Percentiles rank a stretch among this genome's conserved stretches.
phyloP scores from a whole-genome alignment of 768 basidiomycete genomes.

The Aureoboletus auriporus region DNA sequence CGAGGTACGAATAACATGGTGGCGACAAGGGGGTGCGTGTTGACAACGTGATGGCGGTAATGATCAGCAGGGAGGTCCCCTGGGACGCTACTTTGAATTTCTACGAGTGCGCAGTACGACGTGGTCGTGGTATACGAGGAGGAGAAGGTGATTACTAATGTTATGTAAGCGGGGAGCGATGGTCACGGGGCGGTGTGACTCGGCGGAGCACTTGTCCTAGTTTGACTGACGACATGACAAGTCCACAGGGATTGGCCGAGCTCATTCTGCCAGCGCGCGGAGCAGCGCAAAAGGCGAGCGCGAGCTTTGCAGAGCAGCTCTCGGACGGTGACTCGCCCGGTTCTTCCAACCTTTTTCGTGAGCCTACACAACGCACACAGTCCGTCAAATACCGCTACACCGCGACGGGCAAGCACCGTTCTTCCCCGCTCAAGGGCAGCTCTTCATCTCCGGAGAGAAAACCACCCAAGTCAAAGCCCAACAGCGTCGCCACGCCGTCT shows the following conservation, averaged over 20 bases:
- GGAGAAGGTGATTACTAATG: background rate
- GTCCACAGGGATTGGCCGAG: conserved; percentile 7
- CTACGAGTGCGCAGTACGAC: too few species aligned
- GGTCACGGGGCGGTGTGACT: conserved; percentile 18
- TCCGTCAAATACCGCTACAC: conserved; percentile 31
- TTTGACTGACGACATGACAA: conserved; percentile 12
- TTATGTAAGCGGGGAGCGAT: conserved; percentile 16
- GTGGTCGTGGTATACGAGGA: background rate
- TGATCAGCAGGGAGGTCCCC: conserved; percentile 8
- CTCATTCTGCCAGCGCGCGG: conserved; percentile 26
- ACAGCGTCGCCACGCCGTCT: conserved; percentile 3
- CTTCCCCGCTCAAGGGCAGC: conserved; percentile 29
- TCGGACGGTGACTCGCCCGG: conserved; percentile 21
- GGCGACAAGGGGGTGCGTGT: conserved; percentile 17
- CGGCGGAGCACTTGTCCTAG: background rate
- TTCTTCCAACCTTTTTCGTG: conserved; percentile 22
- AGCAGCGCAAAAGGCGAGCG: conserved; percentile 32
- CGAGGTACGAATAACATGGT: conserved; percentile 11
- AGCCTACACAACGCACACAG: conserved; percentile 20
- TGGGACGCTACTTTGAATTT: background rate
- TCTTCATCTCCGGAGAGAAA: conserved; percentile 30
- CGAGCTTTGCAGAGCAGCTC: conserved; percentile 30
- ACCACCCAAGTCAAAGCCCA: conserved; percentile 2
- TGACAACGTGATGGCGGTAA: conserved; percentile 23
- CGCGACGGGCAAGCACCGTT: conserved; percentile 31